Evolutionary conservation across 163 green algal genomes (phyloP), one percentile per base, ranked within the genome.

Genomic region (Chloromonas sp.): DNA sequence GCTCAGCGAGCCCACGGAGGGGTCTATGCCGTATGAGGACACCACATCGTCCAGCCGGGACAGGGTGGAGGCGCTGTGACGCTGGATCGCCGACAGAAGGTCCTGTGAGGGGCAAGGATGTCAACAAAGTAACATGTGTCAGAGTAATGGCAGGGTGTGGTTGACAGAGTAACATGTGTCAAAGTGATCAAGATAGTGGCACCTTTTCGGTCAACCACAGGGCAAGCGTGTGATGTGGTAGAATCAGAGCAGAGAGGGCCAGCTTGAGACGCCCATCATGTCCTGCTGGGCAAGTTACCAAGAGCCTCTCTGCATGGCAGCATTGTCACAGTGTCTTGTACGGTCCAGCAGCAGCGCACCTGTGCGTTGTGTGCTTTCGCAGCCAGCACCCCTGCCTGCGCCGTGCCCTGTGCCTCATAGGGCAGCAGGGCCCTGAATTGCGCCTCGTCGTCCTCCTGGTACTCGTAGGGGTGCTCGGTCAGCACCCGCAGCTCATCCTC

Each of bases 401-500:
- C 13, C 14, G 5, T 79, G 5, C 71, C 71, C 2, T 36, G 71
- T 14, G 58, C 5, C 71, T 79, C 71, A 36, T 79, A 5, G 13
- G 71, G 71, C 71, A 79, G 5, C 71, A 2, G 2, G 2, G 71
- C 5, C 60, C 81, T 14, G 84, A 89, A 87, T 58, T 71, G 60
- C 60, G 60, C 77, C 77, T 87, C 86, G 70, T 89, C 86, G 77
- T 89, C 86, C n/a, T 83, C 78, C 66, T 85, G 79, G 58, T 78
- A 89, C 81, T 89, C 86, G 70, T 86, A 89, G 1, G 86, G 86
- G n/a, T 87, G 86, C 60, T 87, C 84, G 1, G 86, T 86, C 78
- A 84, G 79, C 8, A 85, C 81, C 0, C 86, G 83, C 61, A 87
- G 81, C 81, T 87, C 81, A 58, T 89, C 84, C 78, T 82, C 58